phyloP scores from a whole-genome alignment of 2,329 filamentous ascomycete species.

The Myriosclerotinia scirpicola region DNA sequence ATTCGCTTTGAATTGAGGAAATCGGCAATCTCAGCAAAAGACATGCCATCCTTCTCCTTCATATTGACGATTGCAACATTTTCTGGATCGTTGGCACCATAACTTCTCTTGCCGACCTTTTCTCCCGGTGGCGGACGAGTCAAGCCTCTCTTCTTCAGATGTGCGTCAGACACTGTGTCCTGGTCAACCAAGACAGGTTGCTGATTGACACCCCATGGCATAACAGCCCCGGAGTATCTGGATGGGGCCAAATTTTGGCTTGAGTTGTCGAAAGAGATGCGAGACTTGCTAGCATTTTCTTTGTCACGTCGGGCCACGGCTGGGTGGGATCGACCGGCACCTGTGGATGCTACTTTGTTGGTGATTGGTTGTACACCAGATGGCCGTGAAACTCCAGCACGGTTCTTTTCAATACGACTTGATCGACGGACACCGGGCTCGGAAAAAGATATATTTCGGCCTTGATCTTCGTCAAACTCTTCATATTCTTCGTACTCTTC shows the following conservation, averaged over 20 bases:
- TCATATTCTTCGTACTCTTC: background rate
- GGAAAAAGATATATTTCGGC: background rate
- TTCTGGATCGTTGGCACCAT: constrained; percentile 39
- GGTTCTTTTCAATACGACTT: constrained; percentile 13
- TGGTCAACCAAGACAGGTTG: constrained; percentile 28
- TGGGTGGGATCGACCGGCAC: background rate
- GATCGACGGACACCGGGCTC: background rate
- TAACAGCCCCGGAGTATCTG: constrained; percentile 31
- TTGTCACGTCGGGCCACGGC: background rate
- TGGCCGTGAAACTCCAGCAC: background rate
- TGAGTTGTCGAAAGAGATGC: constrained; percentile 16
- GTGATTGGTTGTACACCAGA: background rate
- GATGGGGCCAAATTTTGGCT: constrained; percentile 26
- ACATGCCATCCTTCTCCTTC: constrained; percentile 30
- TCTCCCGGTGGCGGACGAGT: constrained; percentile 24
- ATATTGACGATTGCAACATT: constrained; percentile 40
- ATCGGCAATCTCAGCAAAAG: constrained; percentile 33
- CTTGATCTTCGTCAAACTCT: background rate
- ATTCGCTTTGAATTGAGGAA: constrained; percentile 33
- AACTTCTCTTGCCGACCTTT: constrained; percentile 33
- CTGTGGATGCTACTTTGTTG: background rate
- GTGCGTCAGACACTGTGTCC: constrained; percentile 31
- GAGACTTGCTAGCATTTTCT: background rate
- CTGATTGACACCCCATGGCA: constrained; percentile 31
- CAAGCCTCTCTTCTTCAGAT: constrained; percentile 35